phyloP scores from a whole-genome alignment of 805 yeast species.

The Candida awuae region DNA sequence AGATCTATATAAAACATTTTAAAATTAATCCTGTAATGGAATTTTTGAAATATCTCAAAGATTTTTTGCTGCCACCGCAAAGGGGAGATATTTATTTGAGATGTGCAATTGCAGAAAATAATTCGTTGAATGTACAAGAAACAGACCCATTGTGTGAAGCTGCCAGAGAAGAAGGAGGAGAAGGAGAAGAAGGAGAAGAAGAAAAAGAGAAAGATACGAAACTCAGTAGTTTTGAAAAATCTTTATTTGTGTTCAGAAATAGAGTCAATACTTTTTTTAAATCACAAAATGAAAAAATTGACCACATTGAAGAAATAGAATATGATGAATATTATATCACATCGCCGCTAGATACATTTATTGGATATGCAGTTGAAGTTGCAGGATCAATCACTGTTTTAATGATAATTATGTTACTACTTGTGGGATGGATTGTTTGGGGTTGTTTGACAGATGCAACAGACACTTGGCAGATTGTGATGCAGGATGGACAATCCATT shows the following conservation, averaged over 20 bases:
- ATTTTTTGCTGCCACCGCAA: too few relatives aligned
- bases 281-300: background rate
- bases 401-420: conserved; percentile 21
- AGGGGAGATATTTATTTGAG: too few relatives aligned
- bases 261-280: background rate
- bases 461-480: conserved; percentile 33
- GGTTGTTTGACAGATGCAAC: conserved; percentile 27
- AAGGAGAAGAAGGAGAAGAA: background rate
- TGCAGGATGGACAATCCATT: conserved; percentile 36
- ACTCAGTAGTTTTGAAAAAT: background rate
- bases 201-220: background rate
- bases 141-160: background rate
- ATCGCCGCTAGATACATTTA: conserved; percentile 8
- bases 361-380: conserved; percentile 12
- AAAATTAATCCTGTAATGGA: too few relatives aligned
- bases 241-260: background rate
- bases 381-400: conserved; percentile 20
- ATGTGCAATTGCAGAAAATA: too few relatives aligned
- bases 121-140: background rate
- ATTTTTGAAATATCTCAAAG: too few relatives aligned
- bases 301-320: conserved; percentile 6
- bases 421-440: conserved; percentile 17
- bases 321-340: conserved; percentile 9
- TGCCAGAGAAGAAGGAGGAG: background rate
- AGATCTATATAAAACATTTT: too few relatives aligned